Conservation (phyloP, 495 filamentous ascomycete species). For the Lasiosphaeria ovina region DNA sequence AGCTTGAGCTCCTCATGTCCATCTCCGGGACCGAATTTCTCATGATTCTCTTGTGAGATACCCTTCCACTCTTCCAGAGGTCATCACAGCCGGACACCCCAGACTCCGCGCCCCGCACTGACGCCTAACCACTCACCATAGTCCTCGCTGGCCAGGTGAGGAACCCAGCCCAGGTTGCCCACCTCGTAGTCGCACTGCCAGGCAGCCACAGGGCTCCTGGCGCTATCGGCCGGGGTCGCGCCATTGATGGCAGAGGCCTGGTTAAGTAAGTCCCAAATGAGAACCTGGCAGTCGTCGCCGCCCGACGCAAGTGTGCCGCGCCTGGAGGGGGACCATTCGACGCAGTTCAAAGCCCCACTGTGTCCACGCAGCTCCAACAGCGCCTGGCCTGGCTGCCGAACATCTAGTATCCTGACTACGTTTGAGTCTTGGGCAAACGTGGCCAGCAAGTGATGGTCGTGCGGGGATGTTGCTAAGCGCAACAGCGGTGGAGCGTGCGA, state of each 20-base stretch:
- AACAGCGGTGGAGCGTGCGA: conserved; percentile 80
- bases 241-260: conserved; percentile 51
- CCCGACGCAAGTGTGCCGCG: conserved; percentile 88
- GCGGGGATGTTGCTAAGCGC: conserved; percentile 87
- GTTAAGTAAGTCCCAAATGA: conserved; percentile 91
- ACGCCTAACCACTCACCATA: conserved; percentile 93
- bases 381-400: conserved; percentile 93
- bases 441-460: conserved; percentile 91
- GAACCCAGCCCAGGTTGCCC: conserved; percentile 91
- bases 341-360: conserved; percentile 76
- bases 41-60: neutral
- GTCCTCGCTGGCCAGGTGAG: conserved; percentile 67
- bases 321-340: conserved; percentile 90
- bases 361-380: conserved; percentile 94
- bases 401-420: conserved; percentile 91
- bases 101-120: conserved; percentile 84
- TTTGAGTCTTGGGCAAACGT: conserved; percentile 94
- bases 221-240: conserved; percentile 51
- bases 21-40: neutral
- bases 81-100: conserved; percentile 54
- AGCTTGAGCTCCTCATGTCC: neutral
- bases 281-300: conserved; percentile 84
- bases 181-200: conserved; percentile 98
- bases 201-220: conserved; percentile 68
- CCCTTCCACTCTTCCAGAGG: neutral